phyloP scores from a whole-genome alignment of 1,284 basidiomycete genomes.

The Cystobasidium sp. region DNA sequence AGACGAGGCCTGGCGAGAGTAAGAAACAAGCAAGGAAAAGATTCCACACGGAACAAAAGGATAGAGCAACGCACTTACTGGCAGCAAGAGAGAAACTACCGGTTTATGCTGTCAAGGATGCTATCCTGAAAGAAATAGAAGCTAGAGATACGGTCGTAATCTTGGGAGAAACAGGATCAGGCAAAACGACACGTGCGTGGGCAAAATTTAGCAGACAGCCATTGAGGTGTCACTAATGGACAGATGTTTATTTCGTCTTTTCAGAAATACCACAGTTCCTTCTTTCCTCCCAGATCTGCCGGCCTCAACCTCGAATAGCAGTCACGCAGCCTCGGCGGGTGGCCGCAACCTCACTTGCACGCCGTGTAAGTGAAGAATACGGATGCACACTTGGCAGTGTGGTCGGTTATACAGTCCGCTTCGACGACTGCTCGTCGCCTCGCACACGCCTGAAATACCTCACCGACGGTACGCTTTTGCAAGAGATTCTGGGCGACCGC shows the following conservation, averaged over 20 bases:
- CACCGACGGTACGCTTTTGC: constrained; percentile 94
- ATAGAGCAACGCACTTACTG: constrained; percentile 60
- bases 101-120: constrained; percentile 75
- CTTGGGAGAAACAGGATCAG: constrained; percentile 94
- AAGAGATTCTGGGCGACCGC: constrained; percentile 79
- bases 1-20: constrained; percentile 14
- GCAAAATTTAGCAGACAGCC: background rate
- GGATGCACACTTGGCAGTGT: constrained; percentile 69
- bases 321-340: constrained; percentile 93
- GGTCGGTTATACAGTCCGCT: constrained; percentile 94
- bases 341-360: constrained; percentile 88
- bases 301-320: constrained; percentile 69
- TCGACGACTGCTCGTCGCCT: constrained; percentile 76
- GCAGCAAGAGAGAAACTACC: constrained; percentile 72
- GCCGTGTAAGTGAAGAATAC: constrained; percentile 85
- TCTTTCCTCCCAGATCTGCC: constrained; percentile 67
- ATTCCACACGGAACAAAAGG: constrained; percentile 46
- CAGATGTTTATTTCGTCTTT: background rate
- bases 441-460: constrained; percentile 88
- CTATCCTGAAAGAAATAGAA: constrained; percentile 73
- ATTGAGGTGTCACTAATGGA: background rate
- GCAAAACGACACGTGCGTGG: constrained; percentile 89
- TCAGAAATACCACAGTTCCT: constrained; percentile 88
- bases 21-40: constrained; percentile 35
- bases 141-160: constrained; percentile 86